Evolutionary conservation across 106 monocot species (phyloP), one percentile per base, ranked within the genome.

Genomic region (Dioscorea alata): DNA sequence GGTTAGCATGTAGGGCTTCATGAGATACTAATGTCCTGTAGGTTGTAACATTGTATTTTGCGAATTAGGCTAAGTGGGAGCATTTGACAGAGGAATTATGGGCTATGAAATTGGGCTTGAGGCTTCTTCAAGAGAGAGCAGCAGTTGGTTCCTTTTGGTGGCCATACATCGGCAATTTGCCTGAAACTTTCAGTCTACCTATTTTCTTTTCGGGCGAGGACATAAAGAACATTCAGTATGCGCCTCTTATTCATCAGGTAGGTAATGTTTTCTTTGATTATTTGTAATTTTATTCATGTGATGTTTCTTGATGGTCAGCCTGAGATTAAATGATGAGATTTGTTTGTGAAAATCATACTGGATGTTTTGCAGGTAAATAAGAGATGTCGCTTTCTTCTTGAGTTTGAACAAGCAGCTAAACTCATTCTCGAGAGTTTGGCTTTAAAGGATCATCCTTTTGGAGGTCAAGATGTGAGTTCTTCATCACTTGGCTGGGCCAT

Each of bases 401-500:
- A 81, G 48, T 99, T 99, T 64, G 90, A 99, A 60, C 90, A 83
- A 65, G 80, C 85, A 69, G 59, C 87, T 15, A 81, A 85, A 75
- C 2, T 4, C 70, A 65, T 71, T 19, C 79, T 99, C 34, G 57
- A 50, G 35, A 59, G 69, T 57, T 23, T 81, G 33, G 23, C 78
- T n/a, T 56, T 48, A 6, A 71, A 83, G 23, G 60, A 74, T 79
- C 97, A 99, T 81, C 97, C 97, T 68, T 99, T 99, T 70, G 76
- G 69, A 64, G 90, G 92, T 60, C 89, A 90, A 83, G 79, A 82
- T 70, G 69, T 87, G 33, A 76, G 76, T 80, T 74, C 92, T 60
- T 85, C 92, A 75, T 90, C 97, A 24, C 81, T 99, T 67, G 97
- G 97, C 19, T 99, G 97, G 92, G 92, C 97, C 49, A 87, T 99